A percentile compares a stretch with the other conserved stretches of the same genome.
These are phyloP conservation scores for Mallotus japonicus DNA, from an alignment of 441 rosid genomes.

Conservation along the genomic window DNA sequence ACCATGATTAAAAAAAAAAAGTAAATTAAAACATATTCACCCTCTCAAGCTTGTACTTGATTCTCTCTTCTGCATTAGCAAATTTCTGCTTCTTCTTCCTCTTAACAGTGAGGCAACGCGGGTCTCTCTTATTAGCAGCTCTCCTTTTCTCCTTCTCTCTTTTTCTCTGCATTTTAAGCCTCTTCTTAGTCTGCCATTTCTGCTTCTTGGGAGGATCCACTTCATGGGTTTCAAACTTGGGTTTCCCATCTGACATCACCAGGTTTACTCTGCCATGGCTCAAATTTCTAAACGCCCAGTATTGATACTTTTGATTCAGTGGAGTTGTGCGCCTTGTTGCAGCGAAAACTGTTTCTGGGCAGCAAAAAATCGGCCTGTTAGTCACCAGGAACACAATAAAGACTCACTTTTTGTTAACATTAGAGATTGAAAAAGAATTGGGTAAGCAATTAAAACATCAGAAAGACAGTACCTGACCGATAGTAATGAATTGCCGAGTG, in stretches of 20 bases:
- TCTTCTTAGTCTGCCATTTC: constrained; percentile 76
- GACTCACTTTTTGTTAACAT: not conserved
- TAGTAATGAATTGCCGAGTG: constrained; percentile 19
- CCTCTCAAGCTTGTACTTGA: constrained; percentile 79
- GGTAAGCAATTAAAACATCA: not conserved
- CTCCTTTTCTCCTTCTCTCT: constrained; percentile 74
- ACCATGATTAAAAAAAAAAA: not conserved
- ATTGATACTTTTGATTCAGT: constrained; percentile 29
- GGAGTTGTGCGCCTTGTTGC: constrained; percentile 18
- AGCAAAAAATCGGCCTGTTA: constrained; percentile 26
- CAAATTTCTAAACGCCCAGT: constrained; percentile 42
- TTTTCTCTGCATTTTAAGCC: constrained; percentile 69
- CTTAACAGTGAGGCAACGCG: constrained; percentile 64
- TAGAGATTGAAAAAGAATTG: not conserved
- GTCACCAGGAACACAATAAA: not conserved
- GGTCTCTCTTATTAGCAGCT: constrained; percentile 82
- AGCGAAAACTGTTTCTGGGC: constrained; percentile 22
- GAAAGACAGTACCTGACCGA: constrained; percentile 32
- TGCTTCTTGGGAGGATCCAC: constrained; percentile 80
- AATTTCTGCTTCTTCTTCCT: constrained; percentile 57
- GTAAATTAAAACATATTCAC: constrained; percentile 32
- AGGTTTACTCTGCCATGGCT: constrained; percentile 70
- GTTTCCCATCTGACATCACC: constrained; percentile 85
- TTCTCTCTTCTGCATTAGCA: constrained; percentile 72
- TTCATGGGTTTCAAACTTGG: constrained; percentile 71